Evolutionary conservation across 1,284 basidiomycete species (phyloP).

Genomic region (Tremellales sp.): DNA sequence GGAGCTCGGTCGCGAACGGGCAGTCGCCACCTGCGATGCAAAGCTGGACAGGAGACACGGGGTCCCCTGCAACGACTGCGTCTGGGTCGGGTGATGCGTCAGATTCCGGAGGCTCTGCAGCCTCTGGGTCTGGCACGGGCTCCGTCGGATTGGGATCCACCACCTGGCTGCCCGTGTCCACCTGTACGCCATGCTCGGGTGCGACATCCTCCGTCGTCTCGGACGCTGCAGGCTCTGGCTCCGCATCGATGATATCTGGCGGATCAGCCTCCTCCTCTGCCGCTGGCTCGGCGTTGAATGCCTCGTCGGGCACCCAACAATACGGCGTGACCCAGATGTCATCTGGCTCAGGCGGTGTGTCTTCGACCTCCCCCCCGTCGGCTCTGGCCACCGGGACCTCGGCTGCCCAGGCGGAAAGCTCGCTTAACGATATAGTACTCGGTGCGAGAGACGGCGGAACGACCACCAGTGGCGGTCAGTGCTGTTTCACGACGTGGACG

Average conservation of each 20-base stretch:
- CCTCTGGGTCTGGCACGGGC: background rate
- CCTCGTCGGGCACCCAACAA: slow-evolving; percentile 15
- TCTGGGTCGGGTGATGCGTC: background rate
- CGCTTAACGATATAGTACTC: slow-evolving; percentile 1
- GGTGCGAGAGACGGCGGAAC: slow-evolving; percentile 13
- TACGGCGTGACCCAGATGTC: slow-evolving; percentile 23
- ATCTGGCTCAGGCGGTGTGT: background rate
- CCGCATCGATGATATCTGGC: background rate
- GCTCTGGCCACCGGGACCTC: background rate
- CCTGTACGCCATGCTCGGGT: slow-evolving; percentile 27
- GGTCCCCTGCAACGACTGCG: background rate
- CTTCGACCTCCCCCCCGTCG: background rate
- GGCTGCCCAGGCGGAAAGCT: slow-evolving; percentile 1
- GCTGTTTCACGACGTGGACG: slow-evolving; percentile 37
- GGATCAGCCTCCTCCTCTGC: slow-evolving; percentile 1
- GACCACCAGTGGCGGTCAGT: slow-evolving; percentile 27
- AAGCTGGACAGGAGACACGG: slow-evolving; percentile 12
- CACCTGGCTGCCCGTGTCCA: slow-evolving; percentile 26
- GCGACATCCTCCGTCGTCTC: background rate
- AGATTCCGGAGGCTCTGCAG: background rate
- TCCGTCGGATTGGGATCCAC: slow-evolving; percentile 10
- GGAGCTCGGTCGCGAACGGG: slow-evolving; percentile 16
- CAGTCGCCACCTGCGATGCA: slow-evolving; percentile 18
- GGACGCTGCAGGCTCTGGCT: background rate
- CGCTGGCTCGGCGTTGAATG: background rate